Base-by-base conservation (phyloP, 129 eudicot genomes). In the Flaveria brownii region DNA sequence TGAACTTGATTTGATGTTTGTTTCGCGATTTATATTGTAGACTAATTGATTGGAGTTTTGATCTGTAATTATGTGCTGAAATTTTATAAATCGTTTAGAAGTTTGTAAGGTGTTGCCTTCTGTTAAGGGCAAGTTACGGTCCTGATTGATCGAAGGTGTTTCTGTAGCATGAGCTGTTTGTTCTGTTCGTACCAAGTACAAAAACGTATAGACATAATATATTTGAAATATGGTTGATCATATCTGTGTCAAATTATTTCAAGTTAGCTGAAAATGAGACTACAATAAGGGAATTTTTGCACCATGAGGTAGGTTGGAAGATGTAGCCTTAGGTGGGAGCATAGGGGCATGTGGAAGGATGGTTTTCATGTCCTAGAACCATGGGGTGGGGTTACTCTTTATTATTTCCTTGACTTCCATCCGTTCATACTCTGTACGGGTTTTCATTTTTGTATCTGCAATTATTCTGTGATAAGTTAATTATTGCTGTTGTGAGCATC, bases 61-160 rank as follows among this genome's bases (percentile, higher is more conserved):
- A 78, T 78, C 77, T 66, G 74, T 61, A 20, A 52, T 63, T 57
- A 56, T 42, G 68, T 9, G 16, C 36, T 77, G 26, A 68, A 62
- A 0, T 46, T 47, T 13, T 13, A 10, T 59, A 12, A n/a, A 43
- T 55, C 20, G 69, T 43, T 68, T 18, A 26, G 9, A 45, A 45
- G 52, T 9, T 65, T 51, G 6, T 9, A 25, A 49, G 59, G 20
- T 66, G 54, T 49, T 49, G 54, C 0, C n/a, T 14, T 49, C 5
- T 49, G 14, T 49, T 49, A 64, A 39, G 28, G 63, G 54, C 55
- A 77, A 41, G 43, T 17, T 30, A 75, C 25, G 12, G 33, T 45
- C 54, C 71, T 59, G 71, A 22, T 49, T 43, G 77, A 45, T 70
- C 63, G 17, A 47, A 57, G 70, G 50, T 25, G 9, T 78, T 20